These are phyloP conservation scores for Ceratobasidium sp. DNA, from an alignment of 1,284 basidiomycete genomes.

Conservation along the genomic window DNA sequence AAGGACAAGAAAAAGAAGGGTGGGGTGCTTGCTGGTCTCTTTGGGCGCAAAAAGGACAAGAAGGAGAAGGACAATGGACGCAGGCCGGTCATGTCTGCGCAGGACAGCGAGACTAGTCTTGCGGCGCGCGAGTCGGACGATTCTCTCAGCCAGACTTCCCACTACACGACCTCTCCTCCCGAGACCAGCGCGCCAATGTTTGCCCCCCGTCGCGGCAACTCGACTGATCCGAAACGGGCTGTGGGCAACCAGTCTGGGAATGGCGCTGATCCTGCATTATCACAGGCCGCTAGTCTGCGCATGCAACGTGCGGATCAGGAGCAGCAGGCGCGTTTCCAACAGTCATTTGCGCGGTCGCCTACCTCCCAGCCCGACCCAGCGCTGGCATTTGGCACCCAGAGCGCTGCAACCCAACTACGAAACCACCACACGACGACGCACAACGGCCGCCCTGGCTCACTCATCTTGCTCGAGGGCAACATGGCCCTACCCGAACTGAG, in stretches of 20 bases:
- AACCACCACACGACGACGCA: conserved; percentile 48
- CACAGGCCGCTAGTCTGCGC: conserved; percentile 57
- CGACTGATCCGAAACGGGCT: conserved; percentile 28
- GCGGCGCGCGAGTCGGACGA: conserved; percentile 52
- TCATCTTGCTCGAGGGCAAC: conserved; percentile 66
- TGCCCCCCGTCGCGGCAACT: conserved; percentile 30
- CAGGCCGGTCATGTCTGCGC: conserved; percentile 55
- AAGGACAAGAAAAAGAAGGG: conserved; percentile 71
- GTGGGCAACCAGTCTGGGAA: conserved; percentile 32
- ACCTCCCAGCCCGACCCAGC: conserved; percentile 77
- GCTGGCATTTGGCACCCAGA: conserved; percentile 70
- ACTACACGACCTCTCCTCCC: conserved; percentile 46
- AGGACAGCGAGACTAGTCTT: conserved; percentile 41
- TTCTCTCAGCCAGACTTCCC: conserved; percentile 46
- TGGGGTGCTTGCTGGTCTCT: conserved; percentile 76
- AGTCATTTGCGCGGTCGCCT: conserved; percentile 85
- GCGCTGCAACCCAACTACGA: conserved; percentile 63
- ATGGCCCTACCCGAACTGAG: conserved; percentile 85
- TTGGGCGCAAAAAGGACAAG: conserved; percentile 78
- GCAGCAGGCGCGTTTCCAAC: conserved; percentile 87
- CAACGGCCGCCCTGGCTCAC: conserved; percentile 58
- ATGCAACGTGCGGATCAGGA: conserved; percentile 88
- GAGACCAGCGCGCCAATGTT: conserved; percentile 39
- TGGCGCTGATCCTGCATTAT: conserved; percentile 51
- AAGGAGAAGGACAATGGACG: conserved; percentile 69